Evolutionary conservation across 495 filamentous ascomycete species (phyloP), one percentile per base, ranked within the genome.

Genomic region (Penicillium tannophilum): DNA sequence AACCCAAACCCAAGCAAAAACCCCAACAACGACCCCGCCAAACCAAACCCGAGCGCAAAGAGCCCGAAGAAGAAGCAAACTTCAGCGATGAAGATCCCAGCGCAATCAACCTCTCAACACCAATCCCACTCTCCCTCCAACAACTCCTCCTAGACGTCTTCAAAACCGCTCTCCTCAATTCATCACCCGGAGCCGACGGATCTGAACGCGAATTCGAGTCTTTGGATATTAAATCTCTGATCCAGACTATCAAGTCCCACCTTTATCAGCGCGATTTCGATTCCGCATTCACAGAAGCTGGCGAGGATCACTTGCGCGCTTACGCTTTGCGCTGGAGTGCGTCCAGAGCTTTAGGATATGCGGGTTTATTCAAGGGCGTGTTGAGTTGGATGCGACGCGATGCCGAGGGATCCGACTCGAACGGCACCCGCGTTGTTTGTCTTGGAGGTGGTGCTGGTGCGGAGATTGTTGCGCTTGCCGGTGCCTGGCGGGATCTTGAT

Each of bases 301-400:
- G 71, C 31, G 76, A 85, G 39, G 85, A 86, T 45, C 76, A 86
- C 41, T 77, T 95, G 19, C 79, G 86, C 42, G 91, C 88, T 6
- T 98, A 98, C 76, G 89, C 90, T 5, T 80, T 90, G 58, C 78
- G 94, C 54, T 98, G 91, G 90, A 95, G 90, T 68, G 87, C 93
- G 11, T 83, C 86, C 35, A 73, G 94, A 42, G 90, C 91, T 3
- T 75, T 97, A 26, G 91, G 88, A 58, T 98, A 97, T 74, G 71
- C 82, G 33, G 77, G 84, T 7, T 66, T 96, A 5, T 79, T 98
- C 30, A 61, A 72, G 19, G 80, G 79, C 35, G 55, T 76, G 19
- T 36, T 74, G 26, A 4, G 26, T 6, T 63, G 59, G 57, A 72
- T 68, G 70, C 82, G n/a, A 59, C 60, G 19, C 50, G 33, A 48